These are phyloP conservation scores for Boletus vermiculosoides DNA, from an alignment of 768 basidiomycete species.

Conservation along the genomic window DNA sequence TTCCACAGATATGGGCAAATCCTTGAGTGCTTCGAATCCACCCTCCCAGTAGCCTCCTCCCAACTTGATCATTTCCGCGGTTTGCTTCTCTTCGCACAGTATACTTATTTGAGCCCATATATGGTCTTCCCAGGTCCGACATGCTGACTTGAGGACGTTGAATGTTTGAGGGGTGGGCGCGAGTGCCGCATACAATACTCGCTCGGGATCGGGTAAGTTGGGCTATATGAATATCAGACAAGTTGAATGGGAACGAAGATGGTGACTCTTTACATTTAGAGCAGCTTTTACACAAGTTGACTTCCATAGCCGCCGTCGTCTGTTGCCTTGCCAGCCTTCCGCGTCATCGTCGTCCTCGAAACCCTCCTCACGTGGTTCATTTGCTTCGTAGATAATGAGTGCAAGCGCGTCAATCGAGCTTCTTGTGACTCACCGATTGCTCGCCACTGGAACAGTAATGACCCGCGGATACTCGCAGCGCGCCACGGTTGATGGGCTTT, in stretches of 20 bases:
- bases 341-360: conserved; percentile 42
- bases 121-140: conserved; percentile 92
- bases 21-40: conserved; percentile 48
- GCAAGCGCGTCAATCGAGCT: conserved; percentile 5
- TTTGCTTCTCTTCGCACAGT: conserved; percentile 78
- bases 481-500: conserved; percentile 90
- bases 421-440: conserved; percentile 54
- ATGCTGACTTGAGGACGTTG: conserved; percentile 64
- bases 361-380: conserved; percentile 48
- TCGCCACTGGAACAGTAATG: conserved; percentile 73
- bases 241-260: neutral
- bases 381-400: conserved; percentile 42
- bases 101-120: conserved; percentile 88
- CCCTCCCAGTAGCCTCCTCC: conserved; percentile 81
- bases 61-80: conserved; percentile 60
- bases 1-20: conserved; percentile 29
- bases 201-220: conserved; percentile 66
- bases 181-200: conserved; percentile 86
- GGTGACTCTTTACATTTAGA: conserved; percentile 50
- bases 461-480: conserved; percentile 85
- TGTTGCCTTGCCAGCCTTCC: conserved; percentile 72
- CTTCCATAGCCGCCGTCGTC: conserved; percentile 83
- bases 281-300: conserved; percentile 77
- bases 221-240: conserved; percentile 37
- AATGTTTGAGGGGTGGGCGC: conserved; percentile 70